A percentile compares a stretch with the other conserved stretches of the same genome.
These are phyloP conservation scores for Colletotrichum tropicicola DNA, from an alignment of 2,329 filamentous ascomycete species.

Conservation along the genomic window DNA sequence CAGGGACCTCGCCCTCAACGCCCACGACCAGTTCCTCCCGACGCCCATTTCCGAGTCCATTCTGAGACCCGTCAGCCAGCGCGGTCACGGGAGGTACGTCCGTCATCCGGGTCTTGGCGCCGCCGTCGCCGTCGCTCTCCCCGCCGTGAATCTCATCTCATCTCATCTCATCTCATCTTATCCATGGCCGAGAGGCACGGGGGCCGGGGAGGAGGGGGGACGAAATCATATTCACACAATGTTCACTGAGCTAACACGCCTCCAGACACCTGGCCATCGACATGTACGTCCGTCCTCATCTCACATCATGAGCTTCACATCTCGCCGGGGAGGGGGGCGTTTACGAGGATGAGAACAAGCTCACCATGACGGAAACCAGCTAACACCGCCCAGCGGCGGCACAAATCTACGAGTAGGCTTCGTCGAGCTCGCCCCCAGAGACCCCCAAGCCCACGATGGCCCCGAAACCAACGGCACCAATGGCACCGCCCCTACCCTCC, in stretches of 20 bases:
- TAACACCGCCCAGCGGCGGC: slow-evolving; percentile 61
- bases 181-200: too few relatives aligned
- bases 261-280: slow-evolving; percentile 69
- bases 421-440: slow-evolving; percentile 63
- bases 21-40: slow-evolving; percentile 64
- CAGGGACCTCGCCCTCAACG: slow-evolving; percentile 58
- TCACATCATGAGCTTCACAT: too few relatives aligned
- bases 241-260: slow-evolving; percentile 18
- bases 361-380: too few relatives aligned
- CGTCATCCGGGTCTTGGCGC: too few relatives aligned
- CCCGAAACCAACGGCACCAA: slow-evolving; percentile 31
- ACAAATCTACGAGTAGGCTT: slow-evolving; percentile 76
- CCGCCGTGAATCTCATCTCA: too few relatives aligned
- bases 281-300: slow-evolving; percentile 59
- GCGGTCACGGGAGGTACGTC: slow-evolving; percentile 59
- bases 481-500: slow-evolving; percentile 54
- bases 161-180: too few relatives aligned
- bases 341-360: too few relatives aligned
- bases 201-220: too few relatives aligned
- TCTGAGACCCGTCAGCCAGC: slow-evolving; percentile 54
- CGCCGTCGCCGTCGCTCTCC: too few relatives aligned
- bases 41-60: slow-evolving; percentile 70
- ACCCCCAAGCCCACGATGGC: neutral
- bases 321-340: too few relatives aligned
- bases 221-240: too few relatives aligned